Conservation (phyloP, 176 grass and related monocot genomes). For the Oryza officinalis region DNA sequence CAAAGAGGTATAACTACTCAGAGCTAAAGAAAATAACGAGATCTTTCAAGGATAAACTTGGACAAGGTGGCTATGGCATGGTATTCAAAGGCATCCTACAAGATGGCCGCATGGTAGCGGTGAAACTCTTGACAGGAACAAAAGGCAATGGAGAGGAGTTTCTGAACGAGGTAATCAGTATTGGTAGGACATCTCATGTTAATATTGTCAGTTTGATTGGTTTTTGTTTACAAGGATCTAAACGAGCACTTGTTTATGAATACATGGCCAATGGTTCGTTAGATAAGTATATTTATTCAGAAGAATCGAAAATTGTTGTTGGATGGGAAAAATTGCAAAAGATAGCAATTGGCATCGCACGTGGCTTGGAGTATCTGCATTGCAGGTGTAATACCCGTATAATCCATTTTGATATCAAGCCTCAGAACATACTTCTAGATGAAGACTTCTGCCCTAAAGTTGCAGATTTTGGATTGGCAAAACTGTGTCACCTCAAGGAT, state of each 20-base stretch:
- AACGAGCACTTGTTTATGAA: constrained; percentile 33
- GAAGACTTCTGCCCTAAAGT: constrained; percentile 60
- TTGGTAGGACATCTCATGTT: constrained; percentile 26
- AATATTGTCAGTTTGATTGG: constrained; percentile 30
- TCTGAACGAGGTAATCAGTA: constrained; percentile 33
- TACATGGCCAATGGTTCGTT: constrained; percentile 62
- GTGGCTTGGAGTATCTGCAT: constrained; percentile 68
- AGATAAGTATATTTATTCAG: constrained; percentile 52
- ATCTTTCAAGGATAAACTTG: constrained; percentile 30
- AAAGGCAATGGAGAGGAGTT: constrained; percentile 5
- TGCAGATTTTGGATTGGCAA: constrained; percentile 60
- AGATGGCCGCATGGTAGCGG: constrained; percentile 12
- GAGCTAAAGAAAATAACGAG: constrained; percentile 19
- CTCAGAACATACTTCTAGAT: constrained; percentile 64
- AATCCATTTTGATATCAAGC: constrained; percentile 88
- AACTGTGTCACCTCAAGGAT: constrained; percentile 50
- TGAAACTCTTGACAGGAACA: constrained; percentile 9
- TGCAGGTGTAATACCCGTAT: constrained; percentile 50
- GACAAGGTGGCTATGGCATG: constrained; percentile 6
- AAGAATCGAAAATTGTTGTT: constrained; percentile 31
- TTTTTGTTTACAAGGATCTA: constrained; percentile 35
- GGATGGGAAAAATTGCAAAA: constrained; percentile 52
- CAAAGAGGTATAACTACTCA: constrained; percentile 8
- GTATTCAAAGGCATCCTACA: constrained; percentile 10
- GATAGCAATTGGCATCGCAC: constrained; percentile 61